Evolutionary conservation across 2,329 filamentous ascomycete species (phyloP).

Genomic region (Cladosporium sp.): DNA sequence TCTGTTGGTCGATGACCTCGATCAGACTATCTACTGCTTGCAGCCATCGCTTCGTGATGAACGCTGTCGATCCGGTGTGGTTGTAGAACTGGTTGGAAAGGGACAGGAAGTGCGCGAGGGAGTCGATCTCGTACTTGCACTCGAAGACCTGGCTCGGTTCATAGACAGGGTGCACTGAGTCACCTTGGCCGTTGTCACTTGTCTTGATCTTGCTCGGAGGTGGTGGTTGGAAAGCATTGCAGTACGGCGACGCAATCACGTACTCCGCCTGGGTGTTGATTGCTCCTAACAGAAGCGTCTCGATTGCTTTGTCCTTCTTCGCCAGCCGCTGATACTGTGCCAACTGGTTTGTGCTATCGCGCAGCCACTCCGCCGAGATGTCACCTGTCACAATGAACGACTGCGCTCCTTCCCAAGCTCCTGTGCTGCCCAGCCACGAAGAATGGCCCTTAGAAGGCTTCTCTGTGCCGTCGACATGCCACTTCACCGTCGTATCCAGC

Average conservation of each 20-base stretch:
- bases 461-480: constrained; percentile 68
- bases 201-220: constrained; percentile 73
- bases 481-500: constrained; percentile 84
- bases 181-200: constrained; percentile 76
- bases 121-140: constrained; percentile 99
- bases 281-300: constrained; percentile 80
- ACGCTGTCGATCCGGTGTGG: constrained; percentile 73
- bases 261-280: constrained; percentile 97
- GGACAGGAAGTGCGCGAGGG: constrained; percentile 84
- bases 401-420: constrained; percentile 79
- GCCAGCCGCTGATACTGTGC: constrained; percentile 85
- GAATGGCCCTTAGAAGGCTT: constrained; percentile 49
- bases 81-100: constrained; percentile 84
- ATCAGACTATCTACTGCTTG: constrained; percentile 74
- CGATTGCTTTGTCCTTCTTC: constrained; percentile 75
- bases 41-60: constrained; percentile 77
- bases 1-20: constrained; percentile 73
- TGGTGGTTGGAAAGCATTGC: constrained; percentile 96
- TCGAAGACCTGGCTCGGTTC: constrained; percentile 87
- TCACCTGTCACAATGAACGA: constrained; percentile 93
- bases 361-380: constrained; percentile 89
- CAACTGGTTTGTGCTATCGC: constrained; percentile 91
- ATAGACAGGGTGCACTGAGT: constrained; percentile 81
- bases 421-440: constrained; percentile 28
- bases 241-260: constrained; percentile 92